These are phyloP conservation scores for Apiospora rasikravindrae DNA, from an alignment of 2,329 filamentous ascomycete species.

Conservation along the genomic window DNA sequence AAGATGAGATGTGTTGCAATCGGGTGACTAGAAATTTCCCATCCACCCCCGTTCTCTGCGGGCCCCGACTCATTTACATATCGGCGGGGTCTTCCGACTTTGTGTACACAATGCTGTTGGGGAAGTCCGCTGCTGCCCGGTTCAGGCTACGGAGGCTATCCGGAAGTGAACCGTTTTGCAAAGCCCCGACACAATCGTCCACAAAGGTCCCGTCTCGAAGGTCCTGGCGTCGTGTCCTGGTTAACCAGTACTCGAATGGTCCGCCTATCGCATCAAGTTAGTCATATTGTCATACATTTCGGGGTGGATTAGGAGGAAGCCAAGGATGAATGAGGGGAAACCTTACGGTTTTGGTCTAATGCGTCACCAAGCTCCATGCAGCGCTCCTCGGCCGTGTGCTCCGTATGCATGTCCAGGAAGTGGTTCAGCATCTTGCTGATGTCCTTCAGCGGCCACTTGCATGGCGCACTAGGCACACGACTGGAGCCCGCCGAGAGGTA, in stretches of 20 bases:
- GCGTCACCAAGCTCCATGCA: constrained; percentile 50
- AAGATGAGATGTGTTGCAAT: background rate
- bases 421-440: constrained; percentile 53
- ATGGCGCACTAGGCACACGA: constrained; percentile 49
- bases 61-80: background rate
- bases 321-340: background rate
- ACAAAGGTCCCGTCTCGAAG: constrained; percentile 41
- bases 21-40: background rate
- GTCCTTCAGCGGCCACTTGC: constrained; percentile 54
- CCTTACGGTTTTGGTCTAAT: constrained; percentile 47
- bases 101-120: constrained; percentile 28
- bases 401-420: constrained; percentile 51
- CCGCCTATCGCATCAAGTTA: constrained; percentile 38
- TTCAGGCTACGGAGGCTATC: constrained; percentile 41
- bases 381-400: constrained; percentile 48
- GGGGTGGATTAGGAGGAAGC: background rate
- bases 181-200: constrained; percentile 41
- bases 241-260: constrained; percentile 55
- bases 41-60: background rate
- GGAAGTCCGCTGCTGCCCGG: constrained; percentile 42
- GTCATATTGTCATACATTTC: background rate
- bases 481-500: constrained; percentile 47
- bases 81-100: background rate
- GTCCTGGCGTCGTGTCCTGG: constrained; percentile 45
- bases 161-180: constrained; percentile 45